Percentiles rank a stretch among this genome's conserved stretches.
Conservation (phyloP, 192 early-diverging fungal species). For the Rhizophlyctis rosea region DNA sequence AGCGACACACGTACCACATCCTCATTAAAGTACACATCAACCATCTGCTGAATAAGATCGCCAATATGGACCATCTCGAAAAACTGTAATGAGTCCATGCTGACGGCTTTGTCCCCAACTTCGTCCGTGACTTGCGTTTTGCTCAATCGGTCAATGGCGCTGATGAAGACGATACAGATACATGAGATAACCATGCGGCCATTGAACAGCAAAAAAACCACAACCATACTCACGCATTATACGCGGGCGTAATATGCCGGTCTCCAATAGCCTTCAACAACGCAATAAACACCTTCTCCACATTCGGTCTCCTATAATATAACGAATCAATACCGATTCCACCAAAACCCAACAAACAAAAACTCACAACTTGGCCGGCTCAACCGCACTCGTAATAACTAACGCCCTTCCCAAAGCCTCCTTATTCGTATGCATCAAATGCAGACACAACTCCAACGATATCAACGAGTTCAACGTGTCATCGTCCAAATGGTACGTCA, state of each 20-base stretch:
- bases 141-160: slow-evolving; percentile 42
- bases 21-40: slow-evolving; percentile 89
- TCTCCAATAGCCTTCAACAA: slow-evolving; percentile 70
- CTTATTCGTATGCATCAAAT: slow-evolving; percentile 87
- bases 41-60: slow-evolving; percentile 91
- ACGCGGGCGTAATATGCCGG: slow-evolving; percentile 71
- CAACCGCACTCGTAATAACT: slow-evolving; percentile 42
- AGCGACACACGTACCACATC: slow-evolving; percentile 60
- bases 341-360: not conserved
- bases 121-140: slow-evolving; percentile 33
- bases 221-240: slow-evolving; percentile 37
- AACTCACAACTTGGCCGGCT: slow-evolving; percentile 37
- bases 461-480: slow-evolving; percentile 62
- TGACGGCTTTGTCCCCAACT: slow-evolving; percentile 39
- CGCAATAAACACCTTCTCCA: slow-evolving; percentile 76
- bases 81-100: slow-evolving; percentile 72
- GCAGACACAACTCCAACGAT: slow-evolving; percentile 77
- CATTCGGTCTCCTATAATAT: slow-evolving; percentile 56
- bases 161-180: slow-evolving; percentile 9
- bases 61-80: slow-evolving; percentile 93
- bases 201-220: slow-evolving; percentile 10
- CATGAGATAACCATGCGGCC: not conserved
- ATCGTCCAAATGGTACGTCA: slow-evolving; percentile 56
- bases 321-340: not conserved
- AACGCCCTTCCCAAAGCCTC: slow-evolving; percentile 55